These are phyloP conservation scores for Fonsecaea pedrosoi DNA, from an alignment of 2,329 filamentous ascomycete genomes.

Conservation along the genomic window DNA sequence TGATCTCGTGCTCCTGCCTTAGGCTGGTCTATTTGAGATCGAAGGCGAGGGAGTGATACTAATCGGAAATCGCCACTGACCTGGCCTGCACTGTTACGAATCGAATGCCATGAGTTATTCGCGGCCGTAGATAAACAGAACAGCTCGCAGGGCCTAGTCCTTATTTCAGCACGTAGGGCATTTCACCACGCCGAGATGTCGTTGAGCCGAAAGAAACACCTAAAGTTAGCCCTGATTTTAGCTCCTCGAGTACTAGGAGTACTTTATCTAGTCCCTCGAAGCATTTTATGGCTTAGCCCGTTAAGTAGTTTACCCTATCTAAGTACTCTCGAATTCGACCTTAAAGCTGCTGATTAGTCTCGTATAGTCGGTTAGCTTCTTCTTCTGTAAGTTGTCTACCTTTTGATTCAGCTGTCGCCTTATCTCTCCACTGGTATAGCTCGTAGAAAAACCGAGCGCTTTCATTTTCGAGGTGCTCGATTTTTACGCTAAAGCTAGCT, in stretches of 20 bases:
- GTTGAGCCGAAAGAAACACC: no score
- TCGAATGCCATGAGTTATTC: no score
- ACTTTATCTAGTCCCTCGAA: conserved; percentile 13
- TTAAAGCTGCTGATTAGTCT: conserved; percentile 10
- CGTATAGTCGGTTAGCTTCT: conserved; percentile 7
- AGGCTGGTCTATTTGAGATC: no score
- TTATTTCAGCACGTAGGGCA: no score
- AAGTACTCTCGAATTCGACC: conserved; percentile 7
- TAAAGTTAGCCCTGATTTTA: no score
- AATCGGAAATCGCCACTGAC: no score
- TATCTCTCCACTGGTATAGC: conserved; percentile 10
- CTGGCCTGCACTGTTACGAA: no score
- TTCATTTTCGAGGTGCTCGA: background rate
- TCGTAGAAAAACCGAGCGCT: conserved; percentile 1
- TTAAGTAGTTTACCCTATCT: conserved; percentile 8
- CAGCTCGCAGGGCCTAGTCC: no score
- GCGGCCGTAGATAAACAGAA: no score
- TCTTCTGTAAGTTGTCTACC: conserved; percentile 8
- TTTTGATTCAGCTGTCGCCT: conserved; percentile 15
- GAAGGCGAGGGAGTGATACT: no score
- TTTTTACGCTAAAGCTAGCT: background rate
- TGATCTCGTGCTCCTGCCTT: no score
- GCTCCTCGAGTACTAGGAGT: conserved; percentile 1
- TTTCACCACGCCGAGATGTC: no score
- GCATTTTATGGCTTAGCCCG: background rate